Evolutionary conservation across 2,329 filamentous ascomycete genomes (phyloP), one percentile per base, ranked within the genome.

Genomic region (Ophiostoma perfectum): DNA sequence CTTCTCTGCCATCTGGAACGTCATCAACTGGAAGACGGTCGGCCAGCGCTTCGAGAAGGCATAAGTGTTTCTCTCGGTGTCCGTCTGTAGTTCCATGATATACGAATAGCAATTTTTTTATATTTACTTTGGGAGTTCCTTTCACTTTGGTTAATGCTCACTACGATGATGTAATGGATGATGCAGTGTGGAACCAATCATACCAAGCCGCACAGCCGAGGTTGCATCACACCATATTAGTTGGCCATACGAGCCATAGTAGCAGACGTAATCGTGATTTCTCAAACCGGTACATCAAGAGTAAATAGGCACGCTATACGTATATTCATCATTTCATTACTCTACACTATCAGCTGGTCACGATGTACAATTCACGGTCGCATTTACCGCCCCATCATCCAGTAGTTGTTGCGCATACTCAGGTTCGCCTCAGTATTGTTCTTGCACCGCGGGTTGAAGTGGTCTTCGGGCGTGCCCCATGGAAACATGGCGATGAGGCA

Each of bases 11-110:
- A 90, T 97, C 78, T 97, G 93, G 93, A 91, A 96, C 74, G 93
- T 97, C 65, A 83, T 97, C 79, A 97, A 97, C 88, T 97, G 93
- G 93, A 92, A 93, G 86, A 87, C 90, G 44, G 93, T 92, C 62
- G 88, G 91, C 78, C 87, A 89, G 83, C 87, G 92, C 72, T 92
- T 92, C 76, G 70, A 71, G 1, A 72, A 73, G 69, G 70, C 71
- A n/a, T 73, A 70, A 65, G 36, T 9, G 1, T 47, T 14, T n/a
- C 8, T n/a, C 41, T 27, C 47, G 16, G 18, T 47, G 18, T n/a
- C 8, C 14, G 49, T 27, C 47, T n/a, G 18, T 63, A 62, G 49
- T 14, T 38, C 38, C 27, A 38, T 60, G 55, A 60, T 38, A 38
- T 60, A 39, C 11, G 49, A 55, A 27, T 60, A 60, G 55, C 55